Evolutionary conservation across 1,284 basidiomycete genomes (phyloP).

Genomic region (Phenoliferia sp.): DNA sequence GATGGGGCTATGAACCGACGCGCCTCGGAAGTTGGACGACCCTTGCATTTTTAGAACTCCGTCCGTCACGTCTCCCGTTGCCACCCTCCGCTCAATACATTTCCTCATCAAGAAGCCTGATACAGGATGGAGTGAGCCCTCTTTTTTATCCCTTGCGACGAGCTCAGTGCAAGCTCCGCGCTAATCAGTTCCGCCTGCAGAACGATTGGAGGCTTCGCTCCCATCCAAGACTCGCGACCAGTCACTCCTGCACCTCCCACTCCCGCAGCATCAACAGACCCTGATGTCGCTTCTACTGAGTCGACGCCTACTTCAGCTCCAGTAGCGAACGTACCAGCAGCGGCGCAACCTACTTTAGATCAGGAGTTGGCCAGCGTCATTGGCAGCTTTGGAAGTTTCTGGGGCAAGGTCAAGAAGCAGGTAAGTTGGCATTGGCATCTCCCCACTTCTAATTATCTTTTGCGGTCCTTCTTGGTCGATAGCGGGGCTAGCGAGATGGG

Average conservation of each 20-base stretch:
- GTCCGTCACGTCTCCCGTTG: too few species aligned
- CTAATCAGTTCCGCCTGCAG: background rate
- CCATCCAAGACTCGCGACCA: background rate
- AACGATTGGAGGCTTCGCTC: background rate
- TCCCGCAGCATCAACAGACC: background rate
- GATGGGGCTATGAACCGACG: too few species aligned
- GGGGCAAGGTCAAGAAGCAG: conserved; percentile 36
- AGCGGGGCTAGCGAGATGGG: background rate
- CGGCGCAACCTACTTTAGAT: conserved; percentile 15
- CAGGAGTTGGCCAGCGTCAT: conserved; percentile 31
- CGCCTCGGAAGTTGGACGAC: too few species aligned
- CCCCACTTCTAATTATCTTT: background rate
- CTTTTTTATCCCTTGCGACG: too few species aligned
- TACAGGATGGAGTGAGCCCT: too few species aligned
- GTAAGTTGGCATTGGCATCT: conserved; percentile 24
- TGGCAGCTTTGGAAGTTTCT: conserved; percentile 32
- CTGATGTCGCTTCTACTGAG: background rate
- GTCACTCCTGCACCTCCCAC: background rate
- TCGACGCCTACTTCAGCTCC: background rate
- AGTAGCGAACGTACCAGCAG: background rate
- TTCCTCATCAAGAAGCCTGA: too few species aligned
- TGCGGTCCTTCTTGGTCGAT: background rate
- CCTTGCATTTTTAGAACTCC: too few species aligned
- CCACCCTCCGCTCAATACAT: too few species aligned
- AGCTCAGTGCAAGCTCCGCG: too few species aligned